Evolutionary conservation across 192 early-diverging fungal genomes (phyloP).

Genomic region (Gonapodya prolifera): DNA sequence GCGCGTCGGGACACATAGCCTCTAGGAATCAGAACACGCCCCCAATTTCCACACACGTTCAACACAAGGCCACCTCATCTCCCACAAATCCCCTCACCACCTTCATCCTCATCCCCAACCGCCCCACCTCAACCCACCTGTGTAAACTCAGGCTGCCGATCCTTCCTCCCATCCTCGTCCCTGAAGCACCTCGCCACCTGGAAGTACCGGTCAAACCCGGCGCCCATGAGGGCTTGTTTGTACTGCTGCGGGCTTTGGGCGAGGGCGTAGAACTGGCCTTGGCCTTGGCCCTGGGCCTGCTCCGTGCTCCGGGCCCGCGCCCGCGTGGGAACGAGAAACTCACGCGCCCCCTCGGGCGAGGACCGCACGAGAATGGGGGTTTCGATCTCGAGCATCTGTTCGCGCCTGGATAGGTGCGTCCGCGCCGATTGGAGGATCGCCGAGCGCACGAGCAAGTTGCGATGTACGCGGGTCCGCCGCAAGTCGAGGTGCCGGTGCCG

Average conservation of each 20-base stretch:
- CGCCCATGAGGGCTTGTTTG: slow-evolving; percentile 86
- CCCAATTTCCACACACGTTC: too few relatives aligned
- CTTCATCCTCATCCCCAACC: not conserved
- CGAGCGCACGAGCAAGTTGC: slow-evolving; percentile 60
- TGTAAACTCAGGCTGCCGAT: slow-evolving; percentile 90
- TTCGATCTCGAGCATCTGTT: slow-evolving; percentile 81
- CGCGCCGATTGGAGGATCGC: slow-evolving; percentile 50
- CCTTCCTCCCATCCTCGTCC: slow-evolving; percentile 74
- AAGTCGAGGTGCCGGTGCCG: slow-evolving; percentile 70
- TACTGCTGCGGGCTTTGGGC: slow-evolving; percentile 89
- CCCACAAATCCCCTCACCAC: not conserved
- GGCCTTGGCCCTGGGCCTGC: too few relatives aligned
- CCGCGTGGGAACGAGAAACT: slow-evolving; percentile 87
- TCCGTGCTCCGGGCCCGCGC: slow-evolving; percentile 12
- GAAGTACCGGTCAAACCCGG: slow-evolving; percentile 79
- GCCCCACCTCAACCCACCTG: slow-evolving; percentile 40
- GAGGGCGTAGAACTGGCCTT: slow-evolving; percentile 68
- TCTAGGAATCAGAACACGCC: not conserved
- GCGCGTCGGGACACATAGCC: too few relatives aligned
- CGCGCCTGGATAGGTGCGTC: slow-evolving; percentile 35
- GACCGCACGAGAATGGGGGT: slow-evolving; percentile 84
- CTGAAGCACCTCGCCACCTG: slow-evolving; percentile 87
- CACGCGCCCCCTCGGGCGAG: slow-evolving; percentile 84
- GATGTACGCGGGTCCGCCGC: slow-evolving; percentile 59
- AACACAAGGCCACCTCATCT: too few relatives aligned